phyloP scores from a whole-genome alignment of 495 filamentous ascomycete genomes.

The Talaromyces ruber region DNA sequence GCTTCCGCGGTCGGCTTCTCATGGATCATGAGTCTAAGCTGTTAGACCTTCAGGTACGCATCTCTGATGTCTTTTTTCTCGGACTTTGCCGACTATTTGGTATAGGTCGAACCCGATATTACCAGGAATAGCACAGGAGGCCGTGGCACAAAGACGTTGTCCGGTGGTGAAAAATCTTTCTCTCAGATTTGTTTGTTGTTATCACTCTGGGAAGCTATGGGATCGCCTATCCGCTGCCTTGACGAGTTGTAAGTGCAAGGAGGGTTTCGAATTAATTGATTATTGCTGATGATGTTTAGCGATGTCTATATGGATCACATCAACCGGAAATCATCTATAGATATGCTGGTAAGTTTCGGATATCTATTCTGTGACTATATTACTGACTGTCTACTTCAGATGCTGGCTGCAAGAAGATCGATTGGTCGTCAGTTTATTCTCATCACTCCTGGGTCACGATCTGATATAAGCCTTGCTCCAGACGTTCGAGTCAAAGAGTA shows the following conservation, averaged over 20 bases:
- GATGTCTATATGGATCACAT: conserved; percentile 99
- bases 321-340: conserved; percentile 86
- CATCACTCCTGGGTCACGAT: conserved; percentile 87
- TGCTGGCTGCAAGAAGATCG: conserved; percentile 71
- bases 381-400: conserved; percentile 33
- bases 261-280: neutral
- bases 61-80: neutral
- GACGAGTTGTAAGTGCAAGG: conserved; percentile 71
- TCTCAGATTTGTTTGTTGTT: conserved; percentile 90
- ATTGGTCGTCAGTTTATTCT: conserved; percentile 91
- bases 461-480: conserved; percentile 54
- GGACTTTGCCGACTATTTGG: neutral
- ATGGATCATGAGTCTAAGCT: conserved; percentile 65
- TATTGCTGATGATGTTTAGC: conserved; percentile 27
- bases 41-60: conserved; percentile 54
- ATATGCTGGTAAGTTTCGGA: conserved; percentile 70
- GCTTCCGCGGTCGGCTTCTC: conserved; percentile 73
- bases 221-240: conserved; percentile 83
- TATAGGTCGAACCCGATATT: conserved; percentile 67
- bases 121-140: conserved; percentile 53
- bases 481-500: conserved; percentile 86
- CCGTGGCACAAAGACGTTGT: conserved; percentile 81
- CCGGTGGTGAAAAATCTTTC: conserved; percentile 95
- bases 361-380: conserved; percentile 10
- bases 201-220: conserved; percentile 97